Percentiles rank a stretch among this genome's conserved stretches.
Evolutionary conservation across 2,329 filamentous ascomycete genomes (phyloP).

Genomic region (Botrytis fragariae): DNA sequence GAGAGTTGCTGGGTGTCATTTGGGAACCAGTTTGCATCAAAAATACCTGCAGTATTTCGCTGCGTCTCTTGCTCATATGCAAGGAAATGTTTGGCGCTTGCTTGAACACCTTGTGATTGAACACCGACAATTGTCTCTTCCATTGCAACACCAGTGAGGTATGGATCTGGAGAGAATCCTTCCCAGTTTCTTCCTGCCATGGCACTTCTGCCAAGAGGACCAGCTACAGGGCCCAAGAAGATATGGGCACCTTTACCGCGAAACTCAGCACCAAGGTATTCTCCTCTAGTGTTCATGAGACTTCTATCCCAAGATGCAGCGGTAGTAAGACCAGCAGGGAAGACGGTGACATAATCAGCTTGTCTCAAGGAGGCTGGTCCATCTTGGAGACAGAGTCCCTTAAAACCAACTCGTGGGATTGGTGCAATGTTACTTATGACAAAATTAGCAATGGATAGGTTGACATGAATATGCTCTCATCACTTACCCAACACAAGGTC

Average conservation of each 20-base stretch:
- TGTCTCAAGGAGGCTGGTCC: conserved; percentile 65
- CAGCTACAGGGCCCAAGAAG: conserved; percentile 53
- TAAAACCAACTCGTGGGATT: conserved; percentile 31
- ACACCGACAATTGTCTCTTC: conserved; percentile 39
- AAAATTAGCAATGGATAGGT: neutral
- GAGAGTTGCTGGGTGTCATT: conserved; percentile 42
- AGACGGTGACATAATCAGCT: conserved; percentile 68
- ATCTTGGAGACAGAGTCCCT: conserved; percentile 35
- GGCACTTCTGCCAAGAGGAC: conserved; percentile 48
- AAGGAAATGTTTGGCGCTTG: conserved; percentile 43
- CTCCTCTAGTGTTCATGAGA: conserved; percentile 52
- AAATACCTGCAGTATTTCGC: conserved; percentile 30
- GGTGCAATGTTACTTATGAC: conserved; percentile 29
- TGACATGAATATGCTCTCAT: neutral
- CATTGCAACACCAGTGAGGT: conserved; percentile 38
- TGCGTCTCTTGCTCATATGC: conserved; percentile 53
- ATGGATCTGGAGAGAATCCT: conserved; percentile 38
- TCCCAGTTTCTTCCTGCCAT: conserved; percentile 46
- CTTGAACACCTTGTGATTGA: conserved; percentile 40
- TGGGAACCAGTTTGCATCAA: conserved; percentile 1
- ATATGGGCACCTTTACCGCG: conserved; percentile 74
- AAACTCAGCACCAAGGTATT: conserved; percentile 56
- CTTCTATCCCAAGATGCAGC: conserved; percentile 67
- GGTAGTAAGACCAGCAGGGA: conserved; percentile 64
- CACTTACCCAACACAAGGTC: conserved; percentile 25